These are phyloP conservation scores for Omphalotus guepiniiformis DNA, from an alignment of 768 basidiomycete species.

Conservation along the genomic window DNA sequence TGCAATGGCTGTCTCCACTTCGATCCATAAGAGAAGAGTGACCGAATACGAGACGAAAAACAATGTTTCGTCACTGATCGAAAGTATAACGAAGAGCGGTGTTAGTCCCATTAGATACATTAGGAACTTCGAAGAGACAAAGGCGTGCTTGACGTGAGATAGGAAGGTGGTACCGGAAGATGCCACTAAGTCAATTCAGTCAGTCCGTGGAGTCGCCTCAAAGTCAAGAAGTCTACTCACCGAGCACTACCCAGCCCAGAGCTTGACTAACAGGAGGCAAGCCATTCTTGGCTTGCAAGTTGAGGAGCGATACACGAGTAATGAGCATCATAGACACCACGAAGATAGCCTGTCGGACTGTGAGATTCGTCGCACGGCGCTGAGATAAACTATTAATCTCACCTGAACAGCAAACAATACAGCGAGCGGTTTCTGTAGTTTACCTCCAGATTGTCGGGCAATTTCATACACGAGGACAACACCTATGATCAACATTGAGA, in stretches of 20 bases:
- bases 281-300: slow-evolving; percentile 62
- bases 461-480: not conserved
- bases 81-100: slow-evolving; percentile 73
- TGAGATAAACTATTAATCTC: not conserved
- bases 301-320: slow-evolving; percentile 53
- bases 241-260: slow-evolving; percentile 60
- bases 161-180: slow-evolving; percentile 52
- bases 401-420: not conserved
- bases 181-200: slow-evolving; percentile 29
- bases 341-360: slow-evolving; percentile 29
- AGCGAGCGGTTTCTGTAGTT: not conserved
- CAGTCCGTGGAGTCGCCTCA: not conserved
- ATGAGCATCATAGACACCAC: slow-evolving; percentile 45
- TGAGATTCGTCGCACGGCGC: not conserved
- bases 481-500: slow-evolving; percentile 36
- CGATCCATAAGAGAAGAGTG: slow-evolving; percentile 64
- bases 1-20: slow-evolving; percentile 45
- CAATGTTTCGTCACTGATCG: slow-evolving; percentile 77
- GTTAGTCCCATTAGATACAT: slow-evolving; percentile 68
- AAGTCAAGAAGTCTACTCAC: slow-evolving; percentile 33
- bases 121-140: slow-evolving; percentile 52
- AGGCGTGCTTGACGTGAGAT: slow-evolving; percentile 28
- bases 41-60: slow-evolving; percentile 71
- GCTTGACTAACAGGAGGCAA: slow-evolving; percentile 58
- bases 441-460: not conserved